phyloP scores from a whole-genome alignment of 257 asterid species.

The Nicotiana attenuata region DNA sequence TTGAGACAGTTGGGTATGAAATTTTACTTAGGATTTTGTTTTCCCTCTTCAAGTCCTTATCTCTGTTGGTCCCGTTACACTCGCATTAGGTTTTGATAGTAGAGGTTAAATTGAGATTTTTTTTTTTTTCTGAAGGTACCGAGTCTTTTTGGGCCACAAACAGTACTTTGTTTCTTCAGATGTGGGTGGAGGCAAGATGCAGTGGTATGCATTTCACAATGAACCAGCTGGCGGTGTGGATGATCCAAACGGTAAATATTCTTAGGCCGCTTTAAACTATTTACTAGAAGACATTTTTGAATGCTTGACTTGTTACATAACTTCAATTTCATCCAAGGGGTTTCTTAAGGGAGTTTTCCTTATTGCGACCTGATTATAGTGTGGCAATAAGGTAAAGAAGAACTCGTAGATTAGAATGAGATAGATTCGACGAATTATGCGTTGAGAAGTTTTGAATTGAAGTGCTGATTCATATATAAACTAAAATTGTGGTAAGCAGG shows the following conservation, averaged over 20 bases:
- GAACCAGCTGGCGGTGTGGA: conserved; percentile 83
- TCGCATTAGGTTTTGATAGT: not conserved
- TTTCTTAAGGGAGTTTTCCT: not conserved
- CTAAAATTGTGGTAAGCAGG: not conserved
- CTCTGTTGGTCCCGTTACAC: not conserved
- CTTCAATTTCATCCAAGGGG: not conserved
- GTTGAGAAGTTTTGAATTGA: not conserved
- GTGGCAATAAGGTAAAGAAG: not conserved
- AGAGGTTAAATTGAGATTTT: not conserved
- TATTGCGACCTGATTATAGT: not conserved
- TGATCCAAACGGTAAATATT: conserved; percentile 42
- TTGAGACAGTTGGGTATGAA: conserved; percentile 87
- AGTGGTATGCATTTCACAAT: conserved; percentile 94
- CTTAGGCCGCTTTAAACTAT: not conserved
- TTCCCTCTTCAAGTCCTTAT: conserved; percentile 1
- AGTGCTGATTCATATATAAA: not conserved
- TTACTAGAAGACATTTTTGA: not conserved
- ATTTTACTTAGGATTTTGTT: not conserved
- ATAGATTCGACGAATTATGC: not conserved
- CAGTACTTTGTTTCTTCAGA: conserved; percentile 97
- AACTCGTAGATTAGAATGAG: not conserved
- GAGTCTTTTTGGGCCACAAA: conserved; percentile 94
- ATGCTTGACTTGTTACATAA: not conserved
- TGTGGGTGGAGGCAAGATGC: conserved; percentile 98
- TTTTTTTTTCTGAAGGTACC: conserved; percentile 57